Percentiles rank a stretch among this genome's conserved stretches.
Evolutionary conservation across 306 rosid species (phyloP).

Genomic region (Myrica gale): DNA sequence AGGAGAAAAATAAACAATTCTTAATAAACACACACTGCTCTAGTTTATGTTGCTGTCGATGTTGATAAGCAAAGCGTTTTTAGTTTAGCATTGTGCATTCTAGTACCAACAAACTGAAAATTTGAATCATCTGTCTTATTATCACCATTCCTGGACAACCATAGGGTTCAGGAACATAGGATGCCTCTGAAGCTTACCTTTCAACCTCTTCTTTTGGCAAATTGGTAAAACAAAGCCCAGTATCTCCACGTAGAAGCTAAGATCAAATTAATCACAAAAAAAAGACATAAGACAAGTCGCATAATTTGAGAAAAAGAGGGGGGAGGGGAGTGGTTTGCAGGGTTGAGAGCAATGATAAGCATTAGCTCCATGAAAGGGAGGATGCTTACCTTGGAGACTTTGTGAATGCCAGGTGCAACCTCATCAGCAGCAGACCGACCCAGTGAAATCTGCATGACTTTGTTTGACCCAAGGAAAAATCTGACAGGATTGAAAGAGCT

Average conservation of each 20-base stretch:
- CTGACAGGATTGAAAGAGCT: conserved; percentile 27
- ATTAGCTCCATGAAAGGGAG: background rate
- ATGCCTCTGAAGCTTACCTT: conserved; percentile 43
- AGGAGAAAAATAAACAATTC: background rate
- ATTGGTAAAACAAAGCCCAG: conserved; percentile 78
- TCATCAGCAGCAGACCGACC: conserved; percentile 84
- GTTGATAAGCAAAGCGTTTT: background rate
- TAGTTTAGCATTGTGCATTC: background rate
- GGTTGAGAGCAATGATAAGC: background rate
- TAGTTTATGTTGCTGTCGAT: too few relatives aligned
- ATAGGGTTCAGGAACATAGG: background rate
- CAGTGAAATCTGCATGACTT: conserved; percentile 84
- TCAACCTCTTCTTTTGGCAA: conserved; percentile 77
- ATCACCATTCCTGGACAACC: background rate
- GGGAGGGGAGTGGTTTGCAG: background rate
- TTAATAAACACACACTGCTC: too few relatives aligned
- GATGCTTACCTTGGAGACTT: conserved; percentile 72
- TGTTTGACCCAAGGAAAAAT: conserved; percentile 92
- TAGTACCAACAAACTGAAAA: background rate
- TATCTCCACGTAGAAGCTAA: conserved; percentile 79
- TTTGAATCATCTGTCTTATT: background rate
- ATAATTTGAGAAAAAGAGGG: too few relatives aligned
- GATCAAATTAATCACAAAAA: background rate
- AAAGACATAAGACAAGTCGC: background rate
- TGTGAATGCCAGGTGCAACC: conserved; percentile 48